A percentile compares a stretch with the other conserved stretches of the same genome.
These are phyloP conservation scores for Rhodotorula sp. DNA, from an alignment of 1,284 basidiomycete genomes.

Conservation along the genomic window DNA sequence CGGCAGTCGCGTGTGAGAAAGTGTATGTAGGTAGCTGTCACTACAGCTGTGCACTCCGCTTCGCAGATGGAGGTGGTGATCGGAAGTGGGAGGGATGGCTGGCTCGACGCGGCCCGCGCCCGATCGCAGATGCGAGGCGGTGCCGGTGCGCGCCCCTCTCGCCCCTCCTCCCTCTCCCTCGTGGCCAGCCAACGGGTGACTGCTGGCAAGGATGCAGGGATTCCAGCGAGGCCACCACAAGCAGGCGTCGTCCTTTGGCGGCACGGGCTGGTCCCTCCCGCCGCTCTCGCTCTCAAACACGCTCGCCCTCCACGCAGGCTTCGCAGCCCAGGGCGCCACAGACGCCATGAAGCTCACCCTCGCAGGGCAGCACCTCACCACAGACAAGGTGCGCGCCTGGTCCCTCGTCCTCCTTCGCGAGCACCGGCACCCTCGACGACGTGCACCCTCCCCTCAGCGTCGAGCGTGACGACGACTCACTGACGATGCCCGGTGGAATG, in stretches of 20 bases:
- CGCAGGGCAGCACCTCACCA: slow-evolving; percentile 28
- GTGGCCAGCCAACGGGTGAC: neutral
- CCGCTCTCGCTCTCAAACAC: slow-evolving; percentile 14
- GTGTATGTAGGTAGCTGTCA: too few relatives aligned
- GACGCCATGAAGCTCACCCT: slow-evolving; percentile 31
- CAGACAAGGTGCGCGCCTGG: slow-evolving; percentile 25
- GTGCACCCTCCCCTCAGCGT: neutral
- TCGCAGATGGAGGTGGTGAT: too few relatives aligned
- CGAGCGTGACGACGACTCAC: neutral
- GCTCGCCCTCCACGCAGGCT: slow-evolving; percentile 29
- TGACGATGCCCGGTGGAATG: neutral
- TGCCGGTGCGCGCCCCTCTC: neutral
- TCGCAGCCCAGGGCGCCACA: slow-evolving; percentile 27
- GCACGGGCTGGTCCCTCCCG: neutral
- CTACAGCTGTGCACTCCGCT: too few relatives aligned
- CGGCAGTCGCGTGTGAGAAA: too few relatives aligned
- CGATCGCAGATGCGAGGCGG: too few relatives aligned
- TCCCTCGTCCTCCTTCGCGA: neutral
- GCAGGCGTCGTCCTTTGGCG: neutral
- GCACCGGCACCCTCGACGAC: neutral
- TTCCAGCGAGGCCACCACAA: slow-evolving; percentile 3
- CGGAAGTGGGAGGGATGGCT: too few relatives aligned
- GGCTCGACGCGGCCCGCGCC: too few relatives aligned
- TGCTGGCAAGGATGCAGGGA: neutral
- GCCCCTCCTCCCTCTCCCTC: neutral